Percentiles rank a stretch among this genome's conserved stretches.
Conservation (phyloP, 306 rosid genomes). For the Lathyrus oleraceus region DNA sequence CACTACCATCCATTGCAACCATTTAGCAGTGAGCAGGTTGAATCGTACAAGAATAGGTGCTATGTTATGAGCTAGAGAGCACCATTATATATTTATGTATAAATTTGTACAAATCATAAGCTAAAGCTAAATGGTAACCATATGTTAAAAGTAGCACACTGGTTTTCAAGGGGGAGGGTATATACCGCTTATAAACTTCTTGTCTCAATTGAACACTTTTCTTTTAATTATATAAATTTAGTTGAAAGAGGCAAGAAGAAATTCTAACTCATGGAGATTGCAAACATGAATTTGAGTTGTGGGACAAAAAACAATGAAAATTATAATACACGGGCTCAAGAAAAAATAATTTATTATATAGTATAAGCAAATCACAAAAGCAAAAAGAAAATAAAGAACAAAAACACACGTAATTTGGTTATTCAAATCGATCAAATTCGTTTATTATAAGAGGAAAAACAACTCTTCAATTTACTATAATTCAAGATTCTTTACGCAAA, state of each 20-base stretch:
- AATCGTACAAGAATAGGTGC: constrained; percentile 13
- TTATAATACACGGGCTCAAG: too few species aligned
- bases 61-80: not conserved
- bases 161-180: constrained; percentile 6
- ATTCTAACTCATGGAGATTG: not conserved
- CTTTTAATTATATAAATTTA: not conserved
- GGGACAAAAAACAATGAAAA: too few species aligned
- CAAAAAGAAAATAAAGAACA: too few species aligned
- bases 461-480: too few species aligned
- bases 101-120: not conserved
- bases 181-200: constrained; percentile 5
- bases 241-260: not conserved
- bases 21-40: not conserved
- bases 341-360: too few species aligned
- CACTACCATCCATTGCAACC: not conserved
- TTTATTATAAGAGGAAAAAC: too few species aligned
- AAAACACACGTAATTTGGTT: too few species aligned
- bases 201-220: not conserved
- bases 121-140: constrained; percentile 30
- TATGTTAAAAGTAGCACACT: constrained; percentile 25
- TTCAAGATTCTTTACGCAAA: too few species aligned
- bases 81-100: not conserved
- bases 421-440: too few species aligned
- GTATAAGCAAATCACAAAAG: too few species aligned
- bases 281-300: too few species aligned